These are phyloP conservation scores for Acidiella bohemica DNA, from an alignment of 495 filamentous ascomycete genomes.

Conservation along the genomic window DNA sequence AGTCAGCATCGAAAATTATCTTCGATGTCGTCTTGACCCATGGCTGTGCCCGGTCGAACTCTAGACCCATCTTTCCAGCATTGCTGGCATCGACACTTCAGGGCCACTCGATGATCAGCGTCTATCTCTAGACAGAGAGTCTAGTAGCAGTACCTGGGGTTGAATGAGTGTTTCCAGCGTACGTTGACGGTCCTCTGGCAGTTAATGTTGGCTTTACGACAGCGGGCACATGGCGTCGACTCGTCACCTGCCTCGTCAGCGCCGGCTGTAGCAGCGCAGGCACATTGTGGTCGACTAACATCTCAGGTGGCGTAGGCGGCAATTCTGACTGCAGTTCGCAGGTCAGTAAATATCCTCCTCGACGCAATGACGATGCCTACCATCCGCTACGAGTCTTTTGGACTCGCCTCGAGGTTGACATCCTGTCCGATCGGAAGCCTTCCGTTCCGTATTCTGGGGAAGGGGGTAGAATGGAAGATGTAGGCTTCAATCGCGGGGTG, in stretches of 20 bases:
- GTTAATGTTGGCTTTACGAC: too few species aligned
- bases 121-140: not conserved
- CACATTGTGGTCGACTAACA: not conserved
- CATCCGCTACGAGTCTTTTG: conserved; percentile 4
- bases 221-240: conserved; percentile 6
- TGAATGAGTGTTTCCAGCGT: too few species aligned
- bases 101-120: not conserved
- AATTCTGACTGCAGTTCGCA: conserved; percentile 8
- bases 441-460: too few species aligned
- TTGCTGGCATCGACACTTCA: not conserved
- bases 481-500: too few species aligned
- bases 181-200: too few species aligned
- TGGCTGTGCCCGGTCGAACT: conserved; percentile 14
- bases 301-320: conserved; percentile 4
- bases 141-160: too few species aligned
- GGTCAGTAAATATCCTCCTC: not conserved
- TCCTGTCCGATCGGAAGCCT: too few species aligned
- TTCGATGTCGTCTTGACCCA: conserved; percentile 18
- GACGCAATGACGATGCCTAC: conserved; percentile 5
- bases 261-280: not conserved
- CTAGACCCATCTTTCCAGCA: conserved; percentile 14
- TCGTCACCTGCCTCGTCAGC: conserved; percentile 10
- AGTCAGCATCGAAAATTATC: too few species aligned
- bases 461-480: too few species aligned
- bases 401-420: too few species aligned